Base-by-base conservation (phyloP, 768 basidiomycete genomes). In the Solioccasus polychromus region DNA sequence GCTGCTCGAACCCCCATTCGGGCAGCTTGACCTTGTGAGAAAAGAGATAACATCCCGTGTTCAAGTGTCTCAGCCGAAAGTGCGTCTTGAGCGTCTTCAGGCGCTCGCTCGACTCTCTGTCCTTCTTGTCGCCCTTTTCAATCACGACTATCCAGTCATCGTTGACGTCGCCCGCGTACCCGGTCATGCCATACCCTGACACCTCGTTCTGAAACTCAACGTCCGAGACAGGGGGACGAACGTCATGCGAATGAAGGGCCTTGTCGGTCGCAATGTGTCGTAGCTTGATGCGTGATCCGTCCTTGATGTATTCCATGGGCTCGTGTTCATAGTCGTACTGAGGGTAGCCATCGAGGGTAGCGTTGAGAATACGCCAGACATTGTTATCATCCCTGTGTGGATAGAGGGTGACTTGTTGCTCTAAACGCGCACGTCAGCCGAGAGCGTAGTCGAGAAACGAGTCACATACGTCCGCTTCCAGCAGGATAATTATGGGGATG, bases 131-230 rank as follows among this genome's bases (percentile, higher is more conserved):
- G 0, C 83, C 85, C 32, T 74, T 71, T 19, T 86, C 83, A 34
- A 98, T 89, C 66, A 96, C 93, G 42, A 98, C 75, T 45, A 83
- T 69, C 85, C 89, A 92, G 59, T 97, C 90, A 59, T 98, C 95
- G 61, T 97, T 98, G 35, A 83, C 77, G 59, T 97, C 95, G 12
- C 95, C 95, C 0, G 66, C 69, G 62, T 87, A 97, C 0, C 86
- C 88, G 0, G 83, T 69, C 74, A 88, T 82, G 2, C 96, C 96
- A 59, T 99, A 99, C 0, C 75, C 92, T 2, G 92, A 94, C 1
- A 98, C 93, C 63, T 99, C 96, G 60, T 98, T 95, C 71, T 99
- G 96, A 73, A 97, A 99, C 58, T 99, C 96, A 36, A 97, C 95
- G 36, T 99, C 96, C 25, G 89, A 92, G 12, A 99, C 83, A 15